phyloP scores from a whole-genome alignment of 345 rosid species.

The Lepidium africanum region DNA sequence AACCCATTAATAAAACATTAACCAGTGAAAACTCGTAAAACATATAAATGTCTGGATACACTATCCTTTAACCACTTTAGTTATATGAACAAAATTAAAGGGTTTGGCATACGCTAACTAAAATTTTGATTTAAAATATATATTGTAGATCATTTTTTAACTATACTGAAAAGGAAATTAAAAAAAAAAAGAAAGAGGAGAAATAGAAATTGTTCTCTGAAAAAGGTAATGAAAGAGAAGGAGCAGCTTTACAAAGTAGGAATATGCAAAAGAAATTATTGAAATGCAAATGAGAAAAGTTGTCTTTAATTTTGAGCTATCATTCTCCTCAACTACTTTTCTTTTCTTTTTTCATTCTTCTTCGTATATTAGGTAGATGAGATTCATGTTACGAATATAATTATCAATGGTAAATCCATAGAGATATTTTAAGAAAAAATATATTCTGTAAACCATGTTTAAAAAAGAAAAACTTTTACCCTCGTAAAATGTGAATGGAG shows the following conservation, averaged over 20 bases:
- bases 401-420: background rate
- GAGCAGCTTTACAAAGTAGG: slow-evolving; percentile 28
- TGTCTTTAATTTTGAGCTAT: slow-evolving; percentile 19
- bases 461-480: background rate
- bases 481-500: background rate
- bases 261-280: slow-evolving; percentile 22
- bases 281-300: slow-evolving; percentile 33
- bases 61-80: no score
- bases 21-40: no score
- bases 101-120: no score
- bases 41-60: no score
- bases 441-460: background rate
- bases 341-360: background rate
- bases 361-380: slow-evolving; percentile 1
- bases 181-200: background rate
- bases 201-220: background rate
- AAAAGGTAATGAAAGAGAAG: slow-evolving; percentile 10
- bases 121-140: no score
- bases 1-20: no score
- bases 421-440: background rate
- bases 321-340: slow-evolving; percentile 19
- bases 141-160: no score
- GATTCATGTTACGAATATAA: slow-evolving; percentile 2
- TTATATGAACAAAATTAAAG: no score
- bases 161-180: no score